phyloP scores from a whole-genome alignment of 2,329 filamentous ascomycete genomes.

The Botrytis galanthina region DNA sequence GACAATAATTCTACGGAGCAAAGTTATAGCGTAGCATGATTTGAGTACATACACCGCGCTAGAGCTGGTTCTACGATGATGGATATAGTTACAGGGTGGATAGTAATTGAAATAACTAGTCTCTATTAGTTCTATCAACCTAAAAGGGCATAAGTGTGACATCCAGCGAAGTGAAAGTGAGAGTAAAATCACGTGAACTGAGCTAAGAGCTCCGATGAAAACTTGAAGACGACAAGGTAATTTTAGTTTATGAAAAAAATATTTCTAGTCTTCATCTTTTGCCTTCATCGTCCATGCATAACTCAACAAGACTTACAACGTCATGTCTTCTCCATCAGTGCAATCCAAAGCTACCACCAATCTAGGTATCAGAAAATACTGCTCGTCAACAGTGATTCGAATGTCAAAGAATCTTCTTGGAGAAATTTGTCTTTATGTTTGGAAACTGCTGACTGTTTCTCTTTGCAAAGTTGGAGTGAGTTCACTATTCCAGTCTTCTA shows the following conservation, averaged over 20 bases:
- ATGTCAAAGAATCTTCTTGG: background rate
- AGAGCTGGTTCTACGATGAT: background rate
- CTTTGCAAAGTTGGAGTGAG: background rate
- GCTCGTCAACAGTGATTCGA: too few species aligned
- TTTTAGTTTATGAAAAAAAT: background rate
- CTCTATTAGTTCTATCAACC: background rate
- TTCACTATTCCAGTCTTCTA: too few species aligned
- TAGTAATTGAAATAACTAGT: background rate
- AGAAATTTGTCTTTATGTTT: background rate
- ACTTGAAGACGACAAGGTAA: too few species aligned
- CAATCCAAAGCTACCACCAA: background rate
- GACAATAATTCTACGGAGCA: background rate
- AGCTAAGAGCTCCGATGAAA: background rate
- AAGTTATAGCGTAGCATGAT: rapidly evolving
- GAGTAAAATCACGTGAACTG: background rate
- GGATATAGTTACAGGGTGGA: background rate
- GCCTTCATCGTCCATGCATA: background rate
- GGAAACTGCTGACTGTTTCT: too few species aligned
- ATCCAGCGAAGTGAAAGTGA: background rate
- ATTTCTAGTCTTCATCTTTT: background rate
- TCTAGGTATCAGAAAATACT: background rate
- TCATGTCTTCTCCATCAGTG: background rate
- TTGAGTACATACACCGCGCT: background rate
- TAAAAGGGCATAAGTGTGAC: background rate
- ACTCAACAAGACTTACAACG: background rate